Conservation (phyloP, 2,329 filamentous ascomycete genomes). For the Arthrobotrys sphaeroides region DNA sequence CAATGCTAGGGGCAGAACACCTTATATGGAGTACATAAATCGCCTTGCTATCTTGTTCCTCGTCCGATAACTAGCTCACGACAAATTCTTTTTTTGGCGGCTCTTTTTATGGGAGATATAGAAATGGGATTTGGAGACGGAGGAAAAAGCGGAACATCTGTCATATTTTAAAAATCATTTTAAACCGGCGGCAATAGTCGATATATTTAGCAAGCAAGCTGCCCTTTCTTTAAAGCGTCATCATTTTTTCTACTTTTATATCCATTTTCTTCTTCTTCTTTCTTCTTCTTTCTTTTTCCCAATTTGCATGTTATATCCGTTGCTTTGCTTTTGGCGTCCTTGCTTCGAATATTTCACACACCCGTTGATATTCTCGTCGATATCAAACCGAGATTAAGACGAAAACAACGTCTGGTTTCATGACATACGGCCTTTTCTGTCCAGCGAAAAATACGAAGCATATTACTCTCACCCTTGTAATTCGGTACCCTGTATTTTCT, state of each 20-base stretch:
- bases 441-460: background rate
- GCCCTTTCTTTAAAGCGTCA: constrained; percentile 27
- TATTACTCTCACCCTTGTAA: background rate
- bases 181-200: constrained; percentile 24
- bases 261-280: background rate
- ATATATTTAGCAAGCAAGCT: constrained; percentile 19
- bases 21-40: constrained; percentile 13
- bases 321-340: constrained; percentile 11
- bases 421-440: background rate
- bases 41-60: background rate
- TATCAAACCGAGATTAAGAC: background rate
- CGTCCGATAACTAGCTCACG: background rate
- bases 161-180: constrained; percentile 4
- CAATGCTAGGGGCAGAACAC: background rate
- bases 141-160: constrained; percentile 13
- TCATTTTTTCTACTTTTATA: constrained; percentile 1
- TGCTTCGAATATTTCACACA: constrained; percentile 7
- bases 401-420: background rate
- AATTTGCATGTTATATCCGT: background rate
- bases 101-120: background rate
- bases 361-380: background rate
- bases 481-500: background rate
- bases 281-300: constrained; percentile 2
- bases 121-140: background rate
- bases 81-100: background rate